Evolutionary conservation across 2,329 filamentous ascomycete species (phyloP).

Genomic region (Colletotrichum echinochloae): DNA sequence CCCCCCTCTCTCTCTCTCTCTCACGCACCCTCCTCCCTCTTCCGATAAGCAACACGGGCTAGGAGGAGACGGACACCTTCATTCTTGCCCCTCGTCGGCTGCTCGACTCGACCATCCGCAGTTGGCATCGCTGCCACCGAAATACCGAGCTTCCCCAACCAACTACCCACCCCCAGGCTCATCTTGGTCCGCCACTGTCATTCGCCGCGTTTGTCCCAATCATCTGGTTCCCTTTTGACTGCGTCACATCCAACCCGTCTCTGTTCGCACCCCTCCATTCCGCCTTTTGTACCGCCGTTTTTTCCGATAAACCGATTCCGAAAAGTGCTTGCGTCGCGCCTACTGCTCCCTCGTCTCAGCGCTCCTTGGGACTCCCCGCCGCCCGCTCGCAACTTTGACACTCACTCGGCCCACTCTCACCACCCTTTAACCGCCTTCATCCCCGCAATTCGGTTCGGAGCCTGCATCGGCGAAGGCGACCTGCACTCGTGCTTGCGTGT

Average conservation of each 20-base stretch:
- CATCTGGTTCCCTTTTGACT: conserved; percentile 33
- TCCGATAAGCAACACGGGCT: background rate
- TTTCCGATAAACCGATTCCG: conserved; percentile 13
- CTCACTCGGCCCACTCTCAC: conserved; percentile 4
- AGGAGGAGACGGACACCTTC: background rate
- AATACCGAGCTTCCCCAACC: conserved; percentile 30
- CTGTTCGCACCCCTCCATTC: conserved; percentile 22
- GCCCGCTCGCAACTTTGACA: conserved; percentile 5
- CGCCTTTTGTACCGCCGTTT: background rate
- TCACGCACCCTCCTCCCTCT: background rate
- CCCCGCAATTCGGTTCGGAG: conserved; percentile 27
- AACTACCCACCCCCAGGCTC: conserved; percentile 19
- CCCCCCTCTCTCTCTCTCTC: background rate
- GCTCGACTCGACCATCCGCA: conserved; percentile 16
- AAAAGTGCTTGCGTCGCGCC: conserved; percentile 22
- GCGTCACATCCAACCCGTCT: conserved; percentile 34
- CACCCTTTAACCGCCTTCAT: conserved; percentile 23
- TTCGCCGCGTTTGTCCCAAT: conserved; percentile 37
- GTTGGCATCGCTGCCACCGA: conserved; percentile 23
- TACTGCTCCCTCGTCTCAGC: conserved; percentile 31
- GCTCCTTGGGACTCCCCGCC: conserved; percentile 20
- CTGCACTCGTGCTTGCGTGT: conserved; percentile 8
- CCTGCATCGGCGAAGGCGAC: background rate
- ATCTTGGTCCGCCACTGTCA: conserved; percentile 31
- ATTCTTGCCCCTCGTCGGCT: background rate